Base-by-base conservation (phyloP, 495 filamentous ascomycete genomes). In the Annulohypoxylon bovei region DNA sequence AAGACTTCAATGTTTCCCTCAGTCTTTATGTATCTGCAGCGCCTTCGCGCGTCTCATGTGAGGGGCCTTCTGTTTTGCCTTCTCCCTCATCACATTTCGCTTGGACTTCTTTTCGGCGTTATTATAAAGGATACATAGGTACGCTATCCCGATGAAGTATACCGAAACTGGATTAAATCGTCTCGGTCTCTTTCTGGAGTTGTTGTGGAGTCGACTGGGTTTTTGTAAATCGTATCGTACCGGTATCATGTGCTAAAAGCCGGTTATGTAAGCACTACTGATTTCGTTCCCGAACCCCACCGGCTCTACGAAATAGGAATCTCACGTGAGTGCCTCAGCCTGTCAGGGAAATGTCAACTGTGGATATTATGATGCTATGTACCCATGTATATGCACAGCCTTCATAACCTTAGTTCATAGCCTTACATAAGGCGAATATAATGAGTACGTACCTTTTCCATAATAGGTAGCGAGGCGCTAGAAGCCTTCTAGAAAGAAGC, bases 141-240 rank as follows among this genome's bases (percentile, higher is more conserved):
- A 63, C 35, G 55, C 47, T 61, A 63, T 62, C 37, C 61, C 23
- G 22, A 53, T 47, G 33, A 65, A 47, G 57, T 57, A 65, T 37
- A 68, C 65, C 60, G 67, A 67, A 53, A 66, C 58, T 70, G 71
- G 71, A 59, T 42, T 47, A 52, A 57, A 59, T 20, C 37, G 23
- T 62, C 67, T 73, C 67, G 71, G 71, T 67, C 49, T 61, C 58
- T 73, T 71, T 67, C 59, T 70, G 57, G 59, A 67, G 60, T 44
- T 57, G 33, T 22, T 66, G 54, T 62, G 49, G 62, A 53, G 55
- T 49, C 32, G 33, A 9, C 47, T 53, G 57, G 35, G 37, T 61
- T 42, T 35, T 39, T 6, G 42, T 53, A 32, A 37, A 42, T 42
- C 39, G 39, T 42, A 42, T 50, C 22, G 12, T 22, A 8, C 2